Base-by-base conservation (phyloP, 75 land plant species). In the Ceratopteris richardii region DNA sequence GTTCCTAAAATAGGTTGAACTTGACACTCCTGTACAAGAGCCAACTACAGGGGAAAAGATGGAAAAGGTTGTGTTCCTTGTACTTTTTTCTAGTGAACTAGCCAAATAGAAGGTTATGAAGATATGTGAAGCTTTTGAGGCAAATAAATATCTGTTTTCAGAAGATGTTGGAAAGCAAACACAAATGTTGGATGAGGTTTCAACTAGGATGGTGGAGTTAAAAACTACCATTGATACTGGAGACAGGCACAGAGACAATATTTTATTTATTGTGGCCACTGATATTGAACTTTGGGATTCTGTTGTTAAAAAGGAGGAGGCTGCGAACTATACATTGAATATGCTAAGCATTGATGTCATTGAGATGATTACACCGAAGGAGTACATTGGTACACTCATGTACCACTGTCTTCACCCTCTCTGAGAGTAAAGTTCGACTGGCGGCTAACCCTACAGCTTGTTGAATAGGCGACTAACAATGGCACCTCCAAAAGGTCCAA, bases 61-160 rank as follows among this genome's bases (percentile, higher is more conserved):
- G 48, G 90, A 83, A 58, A 93, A 93, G 63, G 79, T 82, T 57
- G 98, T 93, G 21, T 88, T 93, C 72, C 81, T 83, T 3, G 82
- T 93, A 11, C 89, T 93, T 56, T 85, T 83, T 60, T 83, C 98
- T 57, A 96, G 98, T 58, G 96, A 89, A 70, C 77, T 87, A 51
- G 79, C 87, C 62, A 85, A 79, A 54, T 56, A 66, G 36, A 93
- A 93, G 73, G 75, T 85, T 42, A 63, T 83, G 26, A 93, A 85
- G 71, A 93, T 93, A 31, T 89, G 98, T 76, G 98, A 93, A 56
- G 98, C 95, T 41, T 93, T 93, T 81, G 98, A 96, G 33, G 98
- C 96, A 59, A 93, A 85, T 57, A 90, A 90, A 1, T 93, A 93
- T 62, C 81, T 90, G 43, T 93, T 88, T 60, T 56, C 74, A 30